phyloP scores from a whole-genome alignment of 1,139 yeast genomes.

The Geotrichum klebahnii region DNA sequence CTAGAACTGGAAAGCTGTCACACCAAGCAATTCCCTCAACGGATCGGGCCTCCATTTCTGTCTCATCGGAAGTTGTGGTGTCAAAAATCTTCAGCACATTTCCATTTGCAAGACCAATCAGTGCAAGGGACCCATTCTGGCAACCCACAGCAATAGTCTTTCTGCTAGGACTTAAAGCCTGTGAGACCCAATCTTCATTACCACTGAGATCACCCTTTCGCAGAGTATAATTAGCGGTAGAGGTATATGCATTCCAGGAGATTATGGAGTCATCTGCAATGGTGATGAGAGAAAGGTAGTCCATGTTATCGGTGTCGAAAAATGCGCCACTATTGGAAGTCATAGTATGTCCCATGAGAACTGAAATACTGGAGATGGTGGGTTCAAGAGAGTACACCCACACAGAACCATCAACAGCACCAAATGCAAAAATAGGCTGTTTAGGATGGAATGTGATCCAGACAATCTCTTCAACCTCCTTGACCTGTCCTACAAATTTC shows the following conservation, averaged over 20 bases:
- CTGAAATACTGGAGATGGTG: constrained; percentile 58
- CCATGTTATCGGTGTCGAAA: constrained; percentile 56
- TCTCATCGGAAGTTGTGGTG: constrained; percentile 56
- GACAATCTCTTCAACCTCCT: constrained; percentile 78
- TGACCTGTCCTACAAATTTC: constrained; percentile 65
- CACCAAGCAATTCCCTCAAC: constrained; percentile 89
- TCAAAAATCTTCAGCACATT: constrained; percentile 55
- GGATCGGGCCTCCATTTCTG: constrained; percentile 66
- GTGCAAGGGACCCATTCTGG: constrained; percentile 76
- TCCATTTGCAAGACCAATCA: constrained; percentile 72
- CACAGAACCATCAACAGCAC: constrained; percentile 87
- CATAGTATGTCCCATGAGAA: constrained; percentile 73
- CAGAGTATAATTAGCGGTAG: constrained; percentile 53
- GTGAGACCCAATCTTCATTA: constrained; percentile 83
- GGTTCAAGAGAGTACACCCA: constrained; percentile 83
- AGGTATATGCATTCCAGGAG: constrained; percentile 85
- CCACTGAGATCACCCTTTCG: constrained; percentile 61
- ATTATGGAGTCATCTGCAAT: constrained; percentile 82
- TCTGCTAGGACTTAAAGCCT: constrained; percentile 51
- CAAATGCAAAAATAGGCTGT: constrained; percentile 78
- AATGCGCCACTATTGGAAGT: constrained; percentile 73
- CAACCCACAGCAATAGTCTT: constrained; percentile 63
- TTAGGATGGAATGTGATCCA: constrained; percentile 81
- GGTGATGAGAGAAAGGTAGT: constrained; percentile 63
- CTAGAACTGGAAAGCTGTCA: constrained; percentile 58